A percentile compares a stretch with the other conserved stretches of the same genome.
Evolutionary conservation across 1,284 basidiomycete species (phyloP).

Genomic region (Trametes versicolor): DNA sequence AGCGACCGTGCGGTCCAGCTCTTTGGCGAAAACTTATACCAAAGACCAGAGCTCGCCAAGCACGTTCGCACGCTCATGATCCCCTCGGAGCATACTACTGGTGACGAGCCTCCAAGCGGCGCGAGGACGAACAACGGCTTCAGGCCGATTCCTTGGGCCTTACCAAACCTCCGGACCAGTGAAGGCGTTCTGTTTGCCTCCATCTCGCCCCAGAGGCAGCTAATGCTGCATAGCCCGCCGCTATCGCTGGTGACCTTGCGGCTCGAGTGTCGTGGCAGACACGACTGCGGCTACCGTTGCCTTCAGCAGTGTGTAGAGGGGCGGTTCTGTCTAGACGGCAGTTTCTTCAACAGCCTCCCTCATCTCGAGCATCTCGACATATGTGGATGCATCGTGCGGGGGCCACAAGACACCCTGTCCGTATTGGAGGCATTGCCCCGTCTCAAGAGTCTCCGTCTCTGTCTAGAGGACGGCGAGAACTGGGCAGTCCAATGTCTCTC

Average conservation of each 20-base stretch:
- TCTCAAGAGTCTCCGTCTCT: background rate
- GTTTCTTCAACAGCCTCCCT: background rate
- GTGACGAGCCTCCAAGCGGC: background rate
- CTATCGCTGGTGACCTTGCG: background rate
- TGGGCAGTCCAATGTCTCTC: background rate
- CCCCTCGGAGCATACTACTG: background rate
- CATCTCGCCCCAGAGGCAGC: background rate
- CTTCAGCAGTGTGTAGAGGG: background rate
- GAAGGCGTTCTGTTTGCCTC: background rate
- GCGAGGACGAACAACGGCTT: background rate
- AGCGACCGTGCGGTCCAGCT: background rate
- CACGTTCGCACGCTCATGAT: conserved; percentile 3
- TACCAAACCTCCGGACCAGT: conserved; percentile 1
- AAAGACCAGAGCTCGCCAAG: background rate
- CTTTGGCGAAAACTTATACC: background rate
- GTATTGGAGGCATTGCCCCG: background rate
- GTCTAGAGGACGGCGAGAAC: background rate
- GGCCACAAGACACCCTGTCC: background rate
- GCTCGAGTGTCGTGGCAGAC: background rate
- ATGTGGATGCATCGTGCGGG: conserved; percentile 4
- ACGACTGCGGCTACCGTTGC: no score
- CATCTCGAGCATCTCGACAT: conserved; percentile 2
- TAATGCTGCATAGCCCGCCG: background rate
- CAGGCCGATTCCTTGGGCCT: background rate
- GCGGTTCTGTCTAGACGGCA: background rate